These are phyloP conservation scores for Penicillium capsulatum DNA, from an alignment of 2,329 filamentous ascomycete species.

Conservation along the genomic window DNA sequence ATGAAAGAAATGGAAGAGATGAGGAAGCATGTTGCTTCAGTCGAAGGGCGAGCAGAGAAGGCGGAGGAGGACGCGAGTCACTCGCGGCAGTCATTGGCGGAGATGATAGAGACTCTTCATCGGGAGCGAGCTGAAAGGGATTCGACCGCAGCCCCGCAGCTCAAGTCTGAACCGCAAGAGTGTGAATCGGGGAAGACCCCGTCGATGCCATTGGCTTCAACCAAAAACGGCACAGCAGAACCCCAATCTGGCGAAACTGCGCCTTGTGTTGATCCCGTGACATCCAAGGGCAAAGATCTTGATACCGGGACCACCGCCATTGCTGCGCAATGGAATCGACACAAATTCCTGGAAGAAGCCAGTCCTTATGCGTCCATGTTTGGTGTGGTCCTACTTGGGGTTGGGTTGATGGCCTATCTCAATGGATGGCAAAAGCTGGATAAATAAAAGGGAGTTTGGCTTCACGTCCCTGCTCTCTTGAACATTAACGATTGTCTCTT, in stretches of 20 bases:
- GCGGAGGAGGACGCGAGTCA: slow-evolving; percentile 74
- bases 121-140: slow-evolving; percentile 57
- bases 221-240: slow-evolving; percentile 12
- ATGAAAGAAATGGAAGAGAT: slow-evolving; percentile 75
- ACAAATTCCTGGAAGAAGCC: slow-evolving; percentile 48
- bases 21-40: slow-evolving; percentile 73
- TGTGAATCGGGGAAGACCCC: slow-evolving; percentile 9
- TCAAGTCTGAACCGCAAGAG: slow-evolving; percentile 16
- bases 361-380: slow-evolving; percentile 78
- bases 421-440: slow-evolving; percentile 70
- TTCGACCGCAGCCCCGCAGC: slow-evolving; percentile 38
- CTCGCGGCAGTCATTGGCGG: slow-evolving; percentile 69
- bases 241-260: slow-evolving; percentile 13
- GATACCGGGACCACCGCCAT: slow-evolving; percentile 42
- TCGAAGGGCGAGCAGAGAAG: slow-evolving; percentile 70
- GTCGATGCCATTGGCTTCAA: slow-evolving; percentile 2
- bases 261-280: slow-evolving; percentile 46
- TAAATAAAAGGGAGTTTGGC: slow-evolving; percentile 31
- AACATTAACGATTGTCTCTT: slow-evolving; percentile 11
- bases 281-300: slow-evolving; percentile 43
- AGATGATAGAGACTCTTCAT: slow-evolving; percentile 82
- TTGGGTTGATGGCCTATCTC: slow-evolving; percentile 81
- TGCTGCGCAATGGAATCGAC: slow-evolving; percentile 35
- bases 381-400: slow-evolving; percentile 73
- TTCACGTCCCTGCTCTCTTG: slow-evolving; percentile 4